These are phyloP conservation scores for Chenopodium quinoa DNA, from an alignment of 148 eudicot species.

Conservation along the genomic window DNA sequence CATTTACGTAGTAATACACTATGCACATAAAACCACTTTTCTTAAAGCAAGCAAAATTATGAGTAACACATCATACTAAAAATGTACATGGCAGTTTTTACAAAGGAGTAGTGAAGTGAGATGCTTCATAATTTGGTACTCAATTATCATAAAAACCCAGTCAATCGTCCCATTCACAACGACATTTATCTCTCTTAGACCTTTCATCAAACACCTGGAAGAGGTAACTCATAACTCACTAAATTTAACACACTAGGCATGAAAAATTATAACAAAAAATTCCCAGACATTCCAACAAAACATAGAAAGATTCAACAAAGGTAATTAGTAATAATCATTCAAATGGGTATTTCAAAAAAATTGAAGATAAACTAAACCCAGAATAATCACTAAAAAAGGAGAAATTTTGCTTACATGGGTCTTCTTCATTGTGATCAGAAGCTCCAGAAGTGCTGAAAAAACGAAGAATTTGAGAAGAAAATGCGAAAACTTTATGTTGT, in stretches of 20 bases:
- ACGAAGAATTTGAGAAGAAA: conserved; percentile 6
- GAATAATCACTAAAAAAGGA: background rate
- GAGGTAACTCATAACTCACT: background rate
- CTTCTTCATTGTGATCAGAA: conserved; percentile 11
- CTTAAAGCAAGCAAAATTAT: background rate
- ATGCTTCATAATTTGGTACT: background rate
- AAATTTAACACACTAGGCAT: background rate
- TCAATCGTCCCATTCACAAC: background rate
- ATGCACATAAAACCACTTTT: background rate
- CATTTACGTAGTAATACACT: background rate
- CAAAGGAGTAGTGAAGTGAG: background rate
- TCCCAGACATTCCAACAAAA: background rate
- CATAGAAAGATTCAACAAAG: background rate
- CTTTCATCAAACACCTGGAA: background rate
- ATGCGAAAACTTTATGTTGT: background rate
- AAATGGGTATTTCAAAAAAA: conserved; percentile 11
- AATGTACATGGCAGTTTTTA: background rate
- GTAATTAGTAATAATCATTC: background rate
- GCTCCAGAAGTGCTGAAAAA: conserved; percentile 11
- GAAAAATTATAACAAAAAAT: background rate
- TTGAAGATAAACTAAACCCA: background rate
- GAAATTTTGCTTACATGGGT: conserved; percentile 14
- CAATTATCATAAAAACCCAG: background rate
- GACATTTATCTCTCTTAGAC: background rate
- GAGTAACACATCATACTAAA: background rate